Evolutionary conservation across 345 rosid genomes (phyloP).

Genomic region (Brassica carinata): DNA sequence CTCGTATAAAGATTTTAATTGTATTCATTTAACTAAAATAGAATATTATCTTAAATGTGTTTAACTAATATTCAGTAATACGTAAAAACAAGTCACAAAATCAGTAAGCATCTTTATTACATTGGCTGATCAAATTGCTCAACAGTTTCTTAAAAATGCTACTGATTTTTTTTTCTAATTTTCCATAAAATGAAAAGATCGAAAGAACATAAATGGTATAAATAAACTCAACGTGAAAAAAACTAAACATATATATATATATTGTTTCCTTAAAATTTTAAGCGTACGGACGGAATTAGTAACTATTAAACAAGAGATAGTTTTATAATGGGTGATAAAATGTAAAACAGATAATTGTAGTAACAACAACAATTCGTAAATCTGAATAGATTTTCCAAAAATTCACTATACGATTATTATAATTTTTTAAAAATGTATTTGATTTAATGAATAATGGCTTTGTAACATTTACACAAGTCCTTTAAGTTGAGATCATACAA

Average conservation of each 20-base stretch:
- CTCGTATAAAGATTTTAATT: neutral
- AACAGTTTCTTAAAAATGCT: neutral
- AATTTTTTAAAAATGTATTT: neutral
- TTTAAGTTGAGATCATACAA: too few species aligned
- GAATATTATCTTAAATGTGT: neutral
- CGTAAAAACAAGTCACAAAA: constrained; percentile 25
- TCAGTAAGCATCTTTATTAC: constrained; percentile 1
- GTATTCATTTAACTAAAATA: neutral
- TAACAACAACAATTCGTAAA: neutral
- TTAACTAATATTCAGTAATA: neutral
- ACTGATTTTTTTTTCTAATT: neutral
- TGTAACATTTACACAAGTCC: too few species aligned
- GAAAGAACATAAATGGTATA: neutral
- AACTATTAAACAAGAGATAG: neutral
- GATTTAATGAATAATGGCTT: neutral
- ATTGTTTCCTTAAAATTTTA: neutral
- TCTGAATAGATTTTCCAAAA: neutral
- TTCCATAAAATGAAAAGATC: neutral
- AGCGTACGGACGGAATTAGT: neutral
- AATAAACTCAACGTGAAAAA: neutral
- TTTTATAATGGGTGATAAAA: neutral
- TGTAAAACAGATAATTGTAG: neutral
- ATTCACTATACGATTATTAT: neutral
- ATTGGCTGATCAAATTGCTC: constrained; percentile 19
- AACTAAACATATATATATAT: neutral